A percentile compares a stretch with the other conserved stretches of the same genome.
These are phyloP conservation scores for Calonectria multiphialidica DNA, from an alignment of 2,329 filamentous ascomycete genomes.

Conservation along the genomic window DNA sequence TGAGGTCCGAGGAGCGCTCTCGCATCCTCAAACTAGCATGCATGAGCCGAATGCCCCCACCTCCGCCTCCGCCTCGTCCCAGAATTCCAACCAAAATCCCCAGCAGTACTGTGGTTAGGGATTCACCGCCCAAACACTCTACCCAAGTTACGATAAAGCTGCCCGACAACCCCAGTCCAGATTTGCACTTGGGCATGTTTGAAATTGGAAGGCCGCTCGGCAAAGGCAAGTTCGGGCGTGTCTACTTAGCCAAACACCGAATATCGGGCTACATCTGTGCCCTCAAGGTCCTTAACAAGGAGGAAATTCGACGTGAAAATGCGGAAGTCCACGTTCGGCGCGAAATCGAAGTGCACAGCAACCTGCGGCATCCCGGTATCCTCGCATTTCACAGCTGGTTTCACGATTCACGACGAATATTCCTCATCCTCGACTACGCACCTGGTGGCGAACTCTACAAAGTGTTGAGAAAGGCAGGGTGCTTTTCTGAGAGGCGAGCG, in stretches of 20 bases:
- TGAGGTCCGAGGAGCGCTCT: not conserved
- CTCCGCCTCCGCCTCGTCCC: not conserved
- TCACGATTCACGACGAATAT: constrained; percentile 78
- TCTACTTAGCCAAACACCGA: constrained; percentile 78
- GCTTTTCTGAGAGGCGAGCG: constrained; percentile 77
- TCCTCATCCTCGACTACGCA: constrained; percentile 79
- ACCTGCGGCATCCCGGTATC: constrained; percentile 75
- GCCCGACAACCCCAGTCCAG: not conserved
- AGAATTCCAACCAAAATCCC: not conserved
- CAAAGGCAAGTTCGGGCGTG: constrained; percentile 80
- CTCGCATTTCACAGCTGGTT: constrained; percentile 78
- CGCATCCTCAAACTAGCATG: not conserved
- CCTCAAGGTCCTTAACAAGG: constrained; percentile 79
- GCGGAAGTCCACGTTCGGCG: constrained; percentile 79
- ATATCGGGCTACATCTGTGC: constrained; percentile 77
- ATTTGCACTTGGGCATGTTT: constrained; percentile 69
- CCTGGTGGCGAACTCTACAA: constrained; percentile 77
- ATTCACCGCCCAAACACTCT: not conserved
- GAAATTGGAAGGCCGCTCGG: constrained; percentile 80
- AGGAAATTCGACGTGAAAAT: constrained; percentile 73
- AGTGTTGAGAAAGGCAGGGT: constrained; percentile 73
- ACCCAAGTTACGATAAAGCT: not conserved
- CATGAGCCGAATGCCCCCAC: constrained; percentile 4
- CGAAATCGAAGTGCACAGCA: constrained; percentile 81
- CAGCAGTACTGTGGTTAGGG: not conserved